phyloP scores from a whole-genome alignment of 495 filamentous ascomycete genomes.

The Chaetomium fimeti region DNA sequence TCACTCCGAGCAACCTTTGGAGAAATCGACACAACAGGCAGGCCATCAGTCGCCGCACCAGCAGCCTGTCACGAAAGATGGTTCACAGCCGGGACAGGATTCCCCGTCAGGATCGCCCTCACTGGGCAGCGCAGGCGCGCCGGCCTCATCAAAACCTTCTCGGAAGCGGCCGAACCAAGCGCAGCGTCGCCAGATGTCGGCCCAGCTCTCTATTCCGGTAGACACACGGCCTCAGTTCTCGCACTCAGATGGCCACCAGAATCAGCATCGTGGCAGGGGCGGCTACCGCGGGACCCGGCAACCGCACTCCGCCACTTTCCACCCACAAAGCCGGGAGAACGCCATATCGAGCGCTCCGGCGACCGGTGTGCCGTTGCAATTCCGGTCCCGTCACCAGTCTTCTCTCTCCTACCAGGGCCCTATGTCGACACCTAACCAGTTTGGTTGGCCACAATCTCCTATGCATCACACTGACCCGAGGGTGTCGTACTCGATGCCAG shows the following conservation, averaged over 20 bases:
- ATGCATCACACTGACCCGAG: constrained; percentile 18
- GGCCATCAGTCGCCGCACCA: constrained; percentile 1
- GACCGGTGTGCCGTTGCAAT: constrained; percentile 14
- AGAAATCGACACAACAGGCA: not conserved
- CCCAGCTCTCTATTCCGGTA: constrained; percentile 52
- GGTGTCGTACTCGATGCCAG: constrained; percentile 4
- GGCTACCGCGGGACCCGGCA: constrained; percentile 25
- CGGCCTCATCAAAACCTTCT: constrained; percentile 15
- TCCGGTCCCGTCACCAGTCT: constrained; percentile 31
- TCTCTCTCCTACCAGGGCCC: constrained; percentile 36
- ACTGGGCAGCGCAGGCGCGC: not conserved
- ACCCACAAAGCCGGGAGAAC: constrained; percentile 24
- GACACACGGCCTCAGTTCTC: constrained; percentile 39
- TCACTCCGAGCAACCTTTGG: constrained; percentile 25
- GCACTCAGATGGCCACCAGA: constrained; percentile 13
- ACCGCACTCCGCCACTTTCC: constrained; percentile 32
- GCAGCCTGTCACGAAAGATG: not conserved
- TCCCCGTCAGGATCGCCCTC: not conserved
- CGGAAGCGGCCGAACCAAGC: constrained; percentile 56
- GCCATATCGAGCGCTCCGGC: constrained; percentile 11
- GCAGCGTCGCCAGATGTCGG: constrained; percentile 54
- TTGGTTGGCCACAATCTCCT: constrained; percentile 29
- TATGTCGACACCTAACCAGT: constrained; percentile 20
- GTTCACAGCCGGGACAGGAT: not conserved
- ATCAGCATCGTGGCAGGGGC: constrained; percentile 26